Evolutionary conservation across 2,329 filamentous ascomycete genomes (phyloP).

Genomic region (Talaromyces sp.): DNA sequence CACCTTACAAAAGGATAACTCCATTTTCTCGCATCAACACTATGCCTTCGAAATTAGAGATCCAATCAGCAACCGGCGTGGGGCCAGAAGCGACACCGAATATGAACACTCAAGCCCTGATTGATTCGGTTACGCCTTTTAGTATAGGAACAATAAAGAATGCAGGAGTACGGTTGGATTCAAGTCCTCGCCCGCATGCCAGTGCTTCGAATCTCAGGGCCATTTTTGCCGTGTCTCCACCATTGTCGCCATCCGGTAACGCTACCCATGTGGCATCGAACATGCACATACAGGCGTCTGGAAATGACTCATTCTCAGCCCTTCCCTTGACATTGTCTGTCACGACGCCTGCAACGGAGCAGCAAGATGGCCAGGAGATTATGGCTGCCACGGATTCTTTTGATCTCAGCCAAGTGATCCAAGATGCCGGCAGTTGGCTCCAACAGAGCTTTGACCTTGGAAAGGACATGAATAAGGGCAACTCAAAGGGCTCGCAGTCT

Average conservation of each 20-base stretch:
- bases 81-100: slow-evolving; percentile 13
- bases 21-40: slow-evolving; percentile 24
- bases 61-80: not conserved
- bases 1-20: slow-evolving; percentile 20
- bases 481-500: slow-evolving; percentile 10
- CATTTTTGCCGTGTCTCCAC: slow-evolving; percentile 13
- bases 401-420: slow-evolving; percentile 40
- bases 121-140: slow-evolving; percentile 37
- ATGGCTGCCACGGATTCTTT: slow-evolving; percentile 30
- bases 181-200: slow-evolving; percentile 2
- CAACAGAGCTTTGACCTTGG: slow-evolving; percentile 39
- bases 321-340: slow-evolving; percentile 29
- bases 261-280: not conserved
- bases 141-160: slow-evolving; percentile 32
- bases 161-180: slow-evolving; percentile 7
- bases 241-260: not conserved
- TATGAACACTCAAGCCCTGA: slow-evolving; percentile 37
- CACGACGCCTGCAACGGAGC: slow-evolving; percentile 24
- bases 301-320: slow-evolving; percentile 2
- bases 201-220: slow-evolving; percentile 11
- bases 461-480: slow-evolving; percentile 23
- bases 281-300: not conserved
- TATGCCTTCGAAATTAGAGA: slow-evolving; percentile 8
- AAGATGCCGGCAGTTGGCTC: slow-evolving; percentile 42
- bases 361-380: slow-evolving; percentile 30